Base-by-base conservation (phyloP, 805 yeast species). In the Ogataea wickerhamii region DNA sequence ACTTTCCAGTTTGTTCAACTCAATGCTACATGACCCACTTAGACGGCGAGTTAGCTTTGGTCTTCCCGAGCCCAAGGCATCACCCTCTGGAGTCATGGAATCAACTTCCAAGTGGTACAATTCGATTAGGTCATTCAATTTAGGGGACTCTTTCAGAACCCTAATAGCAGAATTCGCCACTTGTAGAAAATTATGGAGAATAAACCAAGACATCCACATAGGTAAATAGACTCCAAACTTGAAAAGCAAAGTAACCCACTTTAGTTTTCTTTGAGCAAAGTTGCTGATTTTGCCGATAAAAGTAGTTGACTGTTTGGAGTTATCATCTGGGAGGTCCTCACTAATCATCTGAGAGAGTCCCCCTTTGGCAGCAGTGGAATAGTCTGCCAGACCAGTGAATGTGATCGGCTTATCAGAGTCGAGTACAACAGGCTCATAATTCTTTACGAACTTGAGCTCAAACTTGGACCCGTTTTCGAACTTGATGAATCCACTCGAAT, bases 141-240 rank as follows among this genome's bases (percentile, higher is more conserved):
- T 48, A 6, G 59, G 51, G 4, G 58, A 51, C 36, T 61, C 65
- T 32, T 52, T 56, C 18, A 58, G 40, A 2, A 55, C 58, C 33
- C 67, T 45, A 13, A 48, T 20, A 10, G 51, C 41, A 6, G 66
- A 60, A 36, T 52, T 62, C 20, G 63, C 37, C 18, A 69, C 55
- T 44, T 73, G 72, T 18, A 68, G 40, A 6, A 65, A 40, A 12
- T 71, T 59, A 17, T 56, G 58, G 11, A 74, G 53, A 24, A 81
- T 51, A 43, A 80, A 74, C 61, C 79, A 80, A n/a, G 73, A 36
- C 2, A 73, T 67, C 78, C 85, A 81, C 29, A 80, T 38, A 2
- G 94, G 94, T 1, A 82, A 67, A 28, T 76, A 68, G 1, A 84
- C 47, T 3, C 74, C 46, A 17, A 76, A 54, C 35, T 69, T 71